Evolutionary conservation across 2,329 filamentous ascomycete genomes (phyloP).

Genomic region (Trichoderma afroharzianum): DNA sequence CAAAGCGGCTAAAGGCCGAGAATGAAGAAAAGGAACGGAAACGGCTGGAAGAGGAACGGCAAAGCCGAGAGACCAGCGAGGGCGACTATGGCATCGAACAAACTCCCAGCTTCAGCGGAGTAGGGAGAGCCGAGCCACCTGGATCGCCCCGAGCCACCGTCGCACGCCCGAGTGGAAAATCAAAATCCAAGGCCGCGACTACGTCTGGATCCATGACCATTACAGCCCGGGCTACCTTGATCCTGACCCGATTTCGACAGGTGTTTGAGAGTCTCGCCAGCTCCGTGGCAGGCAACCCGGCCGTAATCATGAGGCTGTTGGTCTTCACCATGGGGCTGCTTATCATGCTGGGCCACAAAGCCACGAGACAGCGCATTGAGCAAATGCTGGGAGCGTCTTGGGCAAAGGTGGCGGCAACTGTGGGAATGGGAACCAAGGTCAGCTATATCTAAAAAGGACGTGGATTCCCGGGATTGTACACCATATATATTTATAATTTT

Average conservation of each 20-base stretch:
- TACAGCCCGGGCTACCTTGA: conserved; percentile 47
- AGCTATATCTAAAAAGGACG: conserved; percentile 73
- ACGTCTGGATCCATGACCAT: conserved; percentile 34
- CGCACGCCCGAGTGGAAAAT: conserved; percentile 24
- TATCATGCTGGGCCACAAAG: conserved; percentile 69
- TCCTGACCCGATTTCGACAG: conserved; percentile 50
- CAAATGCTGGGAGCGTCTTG: conserved; percentile 66
- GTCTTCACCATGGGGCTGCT: conserved; percentile 78
- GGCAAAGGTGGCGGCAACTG: conserved; percentile 77
- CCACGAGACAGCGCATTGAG: conserved; percentile 70
- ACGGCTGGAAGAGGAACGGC: conserved; percentile 52
- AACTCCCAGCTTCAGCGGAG: conserved; percentile 38
- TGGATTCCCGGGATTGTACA: not conserved
- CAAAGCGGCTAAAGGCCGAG: conserved; percentile 51
- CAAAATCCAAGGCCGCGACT: conserved; percentile 31
- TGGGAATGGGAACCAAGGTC: conserved; percentile 96
- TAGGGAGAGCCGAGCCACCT: conserved; percentile 32
- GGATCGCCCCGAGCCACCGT: conserved; percentile 35
- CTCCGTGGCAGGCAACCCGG: conserved; percentile 54
- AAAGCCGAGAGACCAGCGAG: conserved; percentile 52
- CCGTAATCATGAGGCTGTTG: conserved; percentile 58
- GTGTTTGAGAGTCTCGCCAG: conserved; percentile 49
- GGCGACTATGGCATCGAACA: conserved; percentile 67
- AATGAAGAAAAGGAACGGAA: conserved; percentile 55
- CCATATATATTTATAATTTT: conserved; percentile 12